Evolutionary conservation across 179 eudicot genomes (phyloP).

Genomic region (Patellifolia procumbens): DNA sequence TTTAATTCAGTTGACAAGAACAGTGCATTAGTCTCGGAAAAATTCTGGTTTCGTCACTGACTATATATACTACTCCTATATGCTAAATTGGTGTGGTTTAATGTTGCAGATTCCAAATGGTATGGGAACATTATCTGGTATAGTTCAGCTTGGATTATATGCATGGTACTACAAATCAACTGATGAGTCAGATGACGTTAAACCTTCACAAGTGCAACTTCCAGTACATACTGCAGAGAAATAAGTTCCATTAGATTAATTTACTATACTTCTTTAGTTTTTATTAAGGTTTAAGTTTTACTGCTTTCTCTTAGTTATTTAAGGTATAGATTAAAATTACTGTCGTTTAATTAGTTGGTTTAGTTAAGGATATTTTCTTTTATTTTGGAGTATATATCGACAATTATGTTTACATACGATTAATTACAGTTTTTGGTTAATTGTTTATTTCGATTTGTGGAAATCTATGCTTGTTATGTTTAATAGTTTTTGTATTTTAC

Average conservation of each 20-base stretch:
- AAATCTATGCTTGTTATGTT: too few species aligned
- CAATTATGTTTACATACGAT: not conserved
- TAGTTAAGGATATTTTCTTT: not conserved
- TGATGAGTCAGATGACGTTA: conserved; percentile 8
- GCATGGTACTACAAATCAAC: conserved; percentile 27
- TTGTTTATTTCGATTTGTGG: too few species aligned
- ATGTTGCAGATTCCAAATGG: conserved; percentile 38
- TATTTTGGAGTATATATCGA: not conserved
- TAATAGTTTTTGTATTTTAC: too few species aligned
- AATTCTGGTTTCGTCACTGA: too few species aligned
- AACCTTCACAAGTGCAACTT: conserved; percentile 1
- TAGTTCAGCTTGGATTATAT: conserved; percentile 29
- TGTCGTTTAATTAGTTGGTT: not conserved
- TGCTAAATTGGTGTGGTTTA: not conserved
- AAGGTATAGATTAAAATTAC: not conserved
- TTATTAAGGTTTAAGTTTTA: not conserved
- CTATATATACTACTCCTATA: too few species aligned
- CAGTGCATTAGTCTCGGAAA: too few species aligned
- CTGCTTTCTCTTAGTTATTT: not conserved
- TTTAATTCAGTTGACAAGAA: too few species aligned
- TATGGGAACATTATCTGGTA: conserved; percentile 32
- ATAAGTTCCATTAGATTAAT: not conserved
- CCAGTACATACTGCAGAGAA: not conserved
- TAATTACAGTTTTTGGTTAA: not conserved
- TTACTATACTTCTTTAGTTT: not conserved